A percentile compares a stretch with the other conserved stretches of the same genome.
phyloP scores from a whole-genome alignment of 2,329 filamentous ascomycete species.

The Nannizziopsis arthrosporioides region DNA sequence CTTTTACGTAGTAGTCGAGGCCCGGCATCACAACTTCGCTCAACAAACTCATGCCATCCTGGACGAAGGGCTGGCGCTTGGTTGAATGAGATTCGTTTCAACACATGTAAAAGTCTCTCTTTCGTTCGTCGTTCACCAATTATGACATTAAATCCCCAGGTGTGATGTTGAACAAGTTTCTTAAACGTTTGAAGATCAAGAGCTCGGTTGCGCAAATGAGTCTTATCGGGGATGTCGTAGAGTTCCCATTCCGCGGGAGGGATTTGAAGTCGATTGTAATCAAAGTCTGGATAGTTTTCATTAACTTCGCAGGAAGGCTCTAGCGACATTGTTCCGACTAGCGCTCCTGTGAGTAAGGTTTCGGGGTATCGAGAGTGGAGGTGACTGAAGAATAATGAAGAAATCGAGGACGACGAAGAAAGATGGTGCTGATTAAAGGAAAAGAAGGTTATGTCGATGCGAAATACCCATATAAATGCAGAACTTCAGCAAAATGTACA shows the following conservation, averaged over 20 bases:
- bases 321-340: neutral
- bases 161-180: slow-evolving; percentile 12
- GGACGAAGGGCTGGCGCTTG: slow-evolving; percentile 12
- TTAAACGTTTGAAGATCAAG: slow-evolving; percentile 11
- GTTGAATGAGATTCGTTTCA: slow-evolving; percentile 15
- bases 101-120: slow-evolving; percentile 11
- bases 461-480: neutral
- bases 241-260: slow-evolving; percentile 13
- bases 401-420: neutral
- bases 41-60: slow-evolving; percentile 13
- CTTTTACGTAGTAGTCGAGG: slow-evolving; percentile 12
- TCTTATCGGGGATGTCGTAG: slow-evolving; percentile 13
- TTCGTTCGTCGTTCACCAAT: slow-evolving; percentile 12
- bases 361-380: neutral
- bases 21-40: slow-evolving; percentile 14
- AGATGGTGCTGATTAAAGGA: no score
- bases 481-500: neutral
- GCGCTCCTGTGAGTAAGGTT: neutral
- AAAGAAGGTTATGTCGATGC: no score
- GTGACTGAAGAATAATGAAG: neutral
- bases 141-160: slow-evolving; percentile 13
- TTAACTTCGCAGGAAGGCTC: slow-evolving; percentile 11
- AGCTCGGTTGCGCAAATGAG: slow-evolving; percentile 10
- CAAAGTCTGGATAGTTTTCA: slow-evolving; percentile 12
- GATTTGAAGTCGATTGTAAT: slow-evolving; percentile 6